Base-by-base conservation (phyloP, 257 asterid genomes). In the Rubia yunnanensis region DNA sequence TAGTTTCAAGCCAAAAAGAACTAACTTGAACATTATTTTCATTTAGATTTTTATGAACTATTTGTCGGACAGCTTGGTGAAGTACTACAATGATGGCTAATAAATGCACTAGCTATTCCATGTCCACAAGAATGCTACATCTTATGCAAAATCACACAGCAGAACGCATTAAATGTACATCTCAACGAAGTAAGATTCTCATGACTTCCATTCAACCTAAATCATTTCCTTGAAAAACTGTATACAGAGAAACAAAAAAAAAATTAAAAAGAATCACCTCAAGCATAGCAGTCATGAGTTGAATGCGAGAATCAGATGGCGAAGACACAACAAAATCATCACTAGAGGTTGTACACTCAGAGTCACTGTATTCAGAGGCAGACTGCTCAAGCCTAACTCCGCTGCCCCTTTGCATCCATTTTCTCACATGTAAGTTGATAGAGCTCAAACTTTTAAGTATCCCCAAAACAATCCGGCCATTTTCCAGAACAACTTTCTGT, bases 251-350 rank as follows among this genome's bases (percentile, higher is more conserved):
- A 52, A 49, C 20, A 6, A 35, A 35, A 20, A 27, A 55, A 22
- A 36, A 18, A 74, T 72, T 74, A 20, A 27, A 55, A 22, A 36
- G n/a, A 74, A 73, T 74, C 82, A 92, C 98, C 97, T 87, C 97
- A 59, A 89, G 84, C 67, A 86, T 74, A 27, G 86, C 71, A 67
- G 84, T 76, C 61, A 68, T 55, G 65, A 86, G 66, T 41, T 77
- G 67, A 56, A 74, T 78, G 62, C 78, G 79, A 69, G 81, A 81
- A 80, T 77, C 67, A 53, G 68, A 67, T 62, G 91, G 96, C 57
- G 85, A 67, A 39, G 91, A 85, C 65, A 88, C 95, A 28, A 81
- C 78, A 63, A 84, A 76, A 73, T 86, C 84, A 76, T 88, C 92
- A 11, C 76, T 75, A 23, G 85, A 76, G 64, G 85, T 66, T 58